phyloP scores from a whole-genome alignment of 352 stramenopile genomes.

The Phytophthora lateralis region DNA sequence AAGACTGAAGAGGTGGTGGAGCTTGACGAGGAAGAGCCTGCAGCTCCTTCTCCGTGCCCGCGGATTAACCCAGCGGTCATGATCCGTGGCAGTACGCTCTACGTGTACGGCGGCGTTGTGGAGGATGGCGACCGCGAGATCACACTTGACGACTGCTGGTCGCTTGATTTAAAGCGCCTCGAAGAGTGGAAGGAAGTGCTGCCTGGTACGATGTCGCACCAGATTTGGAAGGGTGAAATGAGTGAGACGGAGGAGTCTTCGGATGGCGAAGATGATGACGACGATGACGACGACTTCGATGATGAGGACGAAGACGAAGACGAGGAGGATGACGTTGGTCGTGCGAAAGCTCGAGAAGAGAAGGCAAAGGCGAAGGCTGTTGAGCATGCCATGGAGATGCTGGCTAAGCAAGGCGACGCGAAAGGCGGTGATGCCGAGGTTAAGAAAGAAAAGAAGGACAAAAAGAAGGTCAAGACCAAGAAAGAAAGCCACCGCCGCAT shows the following conservation, averaged over 20 bases:
- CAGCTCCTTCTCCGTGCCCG: slow-evolving; percentile 60
- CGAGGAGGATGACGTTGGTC: slow-evolving; percentile 26
- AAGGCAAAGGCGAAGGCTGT: slow-evolving; percentile 48
- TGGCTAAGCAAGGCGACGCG: slow-evolving; percentile 47
- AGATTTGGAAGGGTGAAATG: slow-evolving; percentile 91
- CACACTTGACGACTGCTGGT: slow-evolving; percentile 96
- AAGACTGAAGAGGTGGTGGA: slow-evolving; percentile 18
- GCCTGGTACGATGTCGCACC: slow-evolving; percentile 92
- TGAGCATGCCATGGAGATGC: slow-evolving; percentile 65
- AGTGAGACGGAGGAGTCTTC: slow-evolving; percentile 88
- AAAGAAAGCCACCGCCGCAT: slow-evolving; percentile 69
- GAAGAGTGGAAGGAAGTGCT: slow-evolving; percentile 94
- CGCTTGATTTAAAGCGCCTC: slow-evolving; percentile 92
- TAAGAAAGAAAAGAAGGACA: slow-evolving; percentile 54
- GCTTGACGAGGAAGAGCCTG: slow-evolving; percentile 29
- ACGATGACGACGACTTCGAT: slow-evolving; percentile 65
- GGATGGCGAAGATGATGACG: slow-evolving; percentile 78
- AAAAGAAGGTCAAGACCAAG: slow-evolving; percentile 67
- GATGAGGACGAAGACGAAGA: slow-evolving; percentile 48
- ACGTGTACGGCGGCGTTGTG: slow-evolving; percentile 94
- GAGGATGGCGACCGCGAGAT: slow-evolving; percentile 95
- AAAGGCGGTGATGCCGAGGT: slow-evolving; percentile 34
- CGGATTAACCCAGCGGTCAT: slow-evolving; percentile 89
- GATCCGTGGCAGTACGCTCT: slow-evolving; percentile 90
- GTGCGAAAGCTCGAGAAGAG: slow-evolving; percentile 19